These are phyloP conservation scores for Mrakia gelida DNA, from an alignment of 768 basidiomycete genomes.

Conservation along the genomic window DNA sequence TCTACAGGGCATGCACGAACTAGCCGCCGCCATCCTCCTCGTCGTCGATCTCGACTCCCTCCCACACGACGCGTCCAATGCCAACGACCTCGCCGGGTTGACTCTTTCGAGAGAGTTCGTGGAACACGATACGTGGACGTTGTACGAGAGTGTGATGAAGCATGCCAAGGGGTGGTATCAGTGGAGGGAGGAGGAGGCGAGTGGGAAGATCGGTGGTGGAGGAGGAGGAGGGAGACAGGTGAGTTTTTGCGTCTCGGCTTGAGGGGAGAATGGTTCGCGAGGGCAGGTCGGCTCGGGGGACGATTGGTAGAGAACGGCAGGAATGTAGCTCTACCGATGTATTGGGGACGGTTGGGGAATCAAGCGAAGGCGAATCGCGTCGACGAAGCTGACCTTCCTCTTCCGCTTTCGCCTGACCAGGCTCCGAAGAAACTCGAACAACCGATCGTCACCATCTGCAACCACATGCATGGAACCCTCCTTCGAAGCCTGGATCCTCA, in stretches of 20 bases:
- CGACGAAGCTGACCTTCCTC: not conserved
- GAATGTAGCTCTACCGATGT: no score
- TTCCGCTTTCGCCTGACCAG: slow-evolving; percentile 43
- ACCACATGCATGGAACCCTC: slow-evolving; percentile 67
- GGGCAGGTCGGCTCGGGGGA: no score
- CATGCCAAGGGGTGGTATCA: slow-evolving; percentile 71
- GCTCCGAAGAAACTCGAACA: slow-evolving; percentile 53
- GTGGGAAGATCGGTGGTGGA: not conserved
- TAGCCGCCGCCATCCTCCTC: slow-evolving; percentile 81
- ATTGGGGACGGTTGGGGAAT: not conserved
- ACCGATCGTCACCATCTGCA: slow-evolving; percentile 81
- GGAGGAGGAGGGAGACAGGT: slow-evolving; percentile 1
- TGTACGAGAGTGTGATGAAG: slow-evolving; percentile 78
- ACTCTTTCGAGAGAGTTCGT: slow-evolving; percentile 41
- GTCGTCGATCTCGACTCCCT: slow-evolving; percentile 79
- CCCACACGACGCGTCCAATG: not conserved
- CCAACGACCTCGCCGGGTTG: slow-evolving; percentile 34
- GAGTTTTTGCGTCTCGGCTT: not conserved
- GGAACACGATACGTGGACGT: slow-evolving; percentile 72
- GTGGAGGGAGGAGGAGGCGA: slow-evolving; percentile 28
- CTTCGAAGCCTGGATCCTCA: slow-evolving; percentile 74
- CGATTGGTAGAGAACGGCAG: no score
- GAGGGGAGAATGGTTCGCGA: not conserved
- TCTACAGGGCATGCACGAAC: slow-evolving; percentile 82
- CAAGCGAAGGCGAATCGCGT: not conserved